Evolutionary conservation across 106 monocot species (phyloP), one percentile per base, ranked within the genome.

Genomic region (Cymbidium sinense): DNA sequence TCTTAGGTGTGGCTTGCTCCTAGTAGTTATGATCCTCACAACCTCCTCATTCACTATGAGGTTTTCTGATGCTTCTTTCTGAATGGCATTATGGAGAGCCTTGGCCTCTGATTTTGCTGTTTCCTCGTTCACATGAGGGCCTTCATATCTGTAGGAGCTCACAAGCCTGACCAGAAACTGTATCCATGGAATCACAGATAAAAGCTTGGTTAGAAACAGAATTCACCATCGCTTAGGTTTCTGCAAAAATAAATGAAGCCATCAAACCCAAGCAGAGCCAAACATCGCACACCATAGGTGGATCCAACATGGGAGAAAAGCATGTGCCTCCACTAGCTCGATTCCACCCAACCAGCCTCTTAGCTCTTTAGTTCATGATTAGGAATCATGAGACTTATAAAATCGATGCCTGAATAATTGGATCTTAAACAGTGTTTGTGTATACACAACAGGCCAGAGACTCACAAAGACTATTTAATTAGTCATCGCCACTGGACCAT

Each of bases 141-240:
- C 89, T 70, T 93, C 89, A 36, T 93, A 93, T 36, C 92, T 83
- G 76, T 85, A 93, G 25, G 93, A 76, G 70, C 89, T 90, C 64
- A 88, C 93, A 3, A 93, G 86, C 1, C 85, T 82, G 21, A 93
- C 78, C 78, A 89, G 75, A 33, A 93, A 77, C 93, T 93, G 79
- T 37, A 21, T 36, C 31, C 34, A 28, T 19, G 58, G 29, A 47
- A 47, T 47, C 47, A 47, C 1, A 47, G 10, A 13, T 2, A 13
- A 47, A 29, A 74, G 61, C 27, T 62, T 62, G 61, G 61, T 62
- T 27, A 62, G 61, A 62, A 27, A 5, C 23, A 25, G 13, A 23
- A 23, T 23, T 27, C 5, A 5, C 10, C 10, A 5, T 62, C 5
- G 6, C 61, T 25, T 62, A 62, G 25, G 21, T 62, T 27, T 62